Evolutionary conservation across 306 rosid genomes (phyloP).

Genomic region (Fagus crenata): DNA sequence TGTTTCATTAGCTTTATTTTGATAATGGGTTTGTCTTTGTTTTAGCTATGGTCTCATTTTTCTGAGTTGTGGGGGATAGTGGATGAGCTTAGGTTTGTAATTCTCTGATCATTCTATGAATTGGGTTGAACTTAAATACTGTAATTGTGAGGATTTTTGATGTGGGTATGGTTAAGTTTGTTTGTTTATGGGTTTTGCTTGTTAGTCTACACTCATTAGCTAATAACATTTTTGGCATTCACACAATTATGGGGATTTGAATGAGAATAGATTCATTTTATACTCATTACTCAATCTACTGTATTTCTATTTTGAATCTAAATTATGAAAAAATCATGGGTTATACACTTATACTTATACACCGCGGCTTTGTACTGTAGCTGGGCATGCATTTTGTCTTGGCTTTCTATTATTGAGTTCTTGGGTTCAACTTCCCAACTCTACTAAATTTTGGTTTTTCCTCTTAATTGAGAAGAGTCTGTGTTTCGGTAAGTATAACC

Average conservation of each 20-base stretch:
- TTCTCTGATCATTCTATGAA: not conserved
- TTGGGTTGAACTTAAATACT: not conserved
- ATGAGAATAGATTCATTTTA: not conserved
- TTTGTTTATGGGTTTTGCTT: not conserved
- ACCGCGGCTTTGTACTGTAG: not conserved
- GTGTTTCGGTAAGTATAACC: not conserved
- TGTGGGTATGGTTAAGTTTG: not conserved
- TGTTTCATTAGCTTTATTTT: slow-evolving; percentile 7
- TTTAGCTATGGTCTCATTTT: not conserved
- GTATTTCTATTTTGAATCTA: not conserved
- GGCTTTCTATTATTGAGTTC: not conserved
- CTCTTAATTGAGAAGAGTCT: no score
- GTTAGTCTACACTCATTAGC: not conserved
- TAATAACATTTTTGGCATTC: not conserved
- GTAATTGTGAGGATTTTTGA: not conserved
- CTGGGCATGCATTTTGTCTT: not conserved
- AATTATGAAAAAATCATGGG: not conserved
- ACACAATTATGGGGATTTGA: not conserved
- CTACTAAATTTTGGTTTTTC: not conserved
- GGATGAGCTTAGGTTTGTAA: not conserved
- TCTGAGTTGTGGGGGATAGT: not conserved
- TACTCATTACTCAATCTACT: not conserved
- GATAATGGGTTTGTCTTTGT: not conserved
- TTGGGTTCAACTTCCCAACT: not conserved
- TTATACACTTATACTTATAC: not conserved